Conservation (phyloP, 106 monocot species). For the Dendrobium nobile region DNA sequence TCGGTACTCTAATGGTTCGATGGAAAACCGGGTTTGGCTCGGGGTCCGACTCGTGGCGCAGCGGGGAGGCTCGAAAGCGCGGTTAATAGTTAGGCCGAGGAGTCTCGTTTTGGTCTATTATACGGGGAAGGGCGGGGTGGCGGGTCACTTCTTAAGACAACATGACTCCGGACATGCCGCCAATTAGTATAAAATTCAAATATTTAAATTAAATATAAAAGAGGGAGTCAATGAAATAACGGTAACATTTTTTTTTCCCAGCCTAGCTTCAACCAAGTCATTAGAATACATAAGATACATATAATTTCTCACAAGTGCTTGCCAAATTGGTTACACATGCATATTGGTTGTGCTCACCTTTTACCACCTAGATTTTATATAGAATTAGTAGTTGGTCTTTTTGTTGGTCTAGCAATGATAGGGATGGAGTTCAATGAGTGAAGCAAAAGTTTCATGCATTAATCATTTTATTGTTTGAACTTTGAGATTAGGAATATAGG, state of each 20-base stretch:
- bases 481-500: too few species aligned
- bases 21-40: background rate
- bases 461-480: too few species aligned
- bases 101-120: background rate
- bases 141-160: background rate
- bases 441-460: too few species aligned
- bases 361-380: too few species aligned
- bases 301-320: background rate
- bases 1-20: background rate
- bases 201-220: background rate
- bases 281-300: too few species aligned
- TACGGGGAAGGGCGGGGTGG: background rate
- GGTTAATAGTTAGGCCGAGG: background rate
- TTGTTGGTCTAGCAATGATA: background rate
- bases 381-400: background rate
- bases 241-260: background rate
- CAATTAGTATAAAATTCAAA: conserved; percentile 2
- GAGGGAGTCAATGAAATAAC: background rate
- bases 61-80: background rate
- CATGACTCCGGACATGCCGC: background rate
- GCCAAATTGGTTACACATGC: background rate
- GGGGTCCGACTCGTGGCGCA: background rate
- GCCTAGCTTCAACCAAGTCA: too few species aligned
- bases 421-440: background rate
- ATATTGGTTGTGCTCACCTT: background rate